Conservation (phyloP, 1,139 yeast species). For the Sugiyamaella castrensis region DNA sequence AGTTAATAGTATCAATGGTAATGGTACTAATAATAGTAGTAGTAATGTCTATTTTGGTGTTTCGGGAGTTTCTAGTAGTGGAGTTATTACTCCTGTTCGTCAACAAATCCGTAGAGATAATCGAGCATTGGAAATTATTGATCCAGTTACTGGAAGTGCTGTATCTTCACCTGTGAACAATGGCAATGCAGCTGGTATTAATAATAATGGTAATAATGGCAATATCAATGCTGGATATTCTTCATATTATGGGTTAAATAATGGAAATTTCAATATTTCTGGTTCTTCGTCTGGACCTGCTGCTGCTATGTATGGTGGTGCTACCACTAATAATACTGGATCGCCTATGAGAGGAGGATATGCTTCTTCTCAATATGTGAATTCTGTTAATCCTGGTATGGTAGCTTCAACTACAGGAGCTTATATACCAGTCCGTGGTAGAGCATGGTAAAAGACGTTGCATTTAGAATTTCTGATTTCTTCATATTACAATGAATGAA, state of each 20-base stretch:
- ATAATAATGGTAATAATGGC: background rate
- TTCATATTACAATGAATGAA: too few relatives aligned
- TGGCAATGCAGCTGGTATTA: background rate
- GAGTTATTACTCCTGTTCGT: slow-evolving; percentile 34
- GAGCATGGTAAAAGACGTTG: slow-evolving; percentile 1
- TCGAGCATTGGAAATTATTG: slow-evolving; percentile 65
- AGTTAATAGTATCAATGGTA: slow-evolving; percentile 1
- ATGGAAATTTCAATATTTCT: background rate
- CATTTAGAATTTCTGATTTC: too few relatives aligned
- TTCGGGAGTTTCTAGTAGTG: too few relatives aligned
- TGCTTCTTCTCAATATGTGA: background rate
- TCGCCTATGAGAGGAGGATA: slow-evolving; percentile 9
- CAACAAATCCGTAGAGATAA: slow-evolving; percentile 45
- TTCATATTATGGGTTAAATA: background rate
- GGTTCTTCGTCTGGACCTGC: background rate
- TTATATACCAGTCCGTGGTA: slow-evolving; percentile 1
- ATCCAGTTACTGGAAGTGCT: slow-evolving; percentile 66
- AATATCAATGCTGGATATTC: background rate
- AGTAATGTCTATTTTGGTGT: background rate
- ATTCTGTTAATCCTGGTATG: slow-evolving; percentile 6
- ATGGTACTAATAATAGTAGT: background rate
- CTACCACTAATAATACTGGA: slow-evolving; percentile 4
- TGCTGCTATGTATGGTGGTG: background rate
- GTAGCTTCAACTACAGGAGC: slow-evolving; percentile 3
- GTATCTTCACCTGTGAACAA: slow-evolving; percentile 50